Conservation (phyloP, 345 rosid genomes). For the Citrus mangshanensis region DNA sequence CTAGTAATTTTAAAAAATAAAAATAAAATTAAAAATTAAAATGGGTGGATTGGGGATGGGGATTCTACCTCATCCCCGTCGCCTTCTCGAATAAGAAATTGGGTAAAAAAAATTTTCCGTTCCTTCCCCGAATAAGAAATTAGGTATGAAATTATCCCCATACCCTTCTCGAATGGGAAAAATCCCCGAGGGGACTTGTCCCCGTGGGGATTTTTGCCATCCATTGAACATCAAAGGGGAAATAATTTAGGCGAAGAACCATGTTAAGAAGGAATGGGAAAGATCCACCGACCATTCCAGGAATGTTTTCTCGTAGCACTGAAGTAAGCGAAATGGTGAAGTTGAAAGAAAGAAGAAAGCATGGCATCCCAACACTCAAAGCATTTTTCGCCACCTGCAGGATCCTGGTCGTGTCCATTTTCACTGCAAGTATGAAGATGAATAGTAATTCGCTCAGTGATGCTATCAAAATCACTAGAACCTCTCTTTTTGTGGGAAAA, state of each 20-base stretch:
- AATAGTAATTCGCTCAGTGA: slow-evolving; percentile 2
- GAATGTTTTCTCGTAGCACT: background rate
- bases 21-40: no score
- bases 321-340: background rate
- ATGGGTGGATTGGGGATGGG: no score
- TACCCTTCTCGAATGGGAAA: no score
- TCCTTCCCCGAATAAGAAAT: no score
- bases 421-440: slow-evolving; percentile 24
- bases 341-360: slow-evolving; percentile 1
- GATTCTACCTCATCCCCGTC: no score
- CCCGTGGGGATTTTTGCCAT: no score
- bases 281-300: background rate
- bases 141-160: no score
- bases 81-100: no score
- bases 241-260: slow-evolving; percentile 5
- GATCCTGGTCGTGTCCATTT: slow-evolving; percentile 14
- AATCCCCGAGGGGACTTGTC: no score
- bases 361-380: slow-evolving; percentile 8
- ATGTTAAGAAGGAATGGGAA: background rate
- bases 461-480: background rate
- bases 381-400: background rate
- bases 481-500: slow-evolving; percentile 2
- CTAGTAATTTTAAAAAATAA: no score
- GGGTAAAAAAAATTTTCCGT: no score
- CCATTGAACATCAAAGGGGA: no score